These are phyloP conservation scores for Coemansia sp. DNA, from an alignment of 371 early-diverging fungal genomes.

Conservation along the genomic window DNA sequence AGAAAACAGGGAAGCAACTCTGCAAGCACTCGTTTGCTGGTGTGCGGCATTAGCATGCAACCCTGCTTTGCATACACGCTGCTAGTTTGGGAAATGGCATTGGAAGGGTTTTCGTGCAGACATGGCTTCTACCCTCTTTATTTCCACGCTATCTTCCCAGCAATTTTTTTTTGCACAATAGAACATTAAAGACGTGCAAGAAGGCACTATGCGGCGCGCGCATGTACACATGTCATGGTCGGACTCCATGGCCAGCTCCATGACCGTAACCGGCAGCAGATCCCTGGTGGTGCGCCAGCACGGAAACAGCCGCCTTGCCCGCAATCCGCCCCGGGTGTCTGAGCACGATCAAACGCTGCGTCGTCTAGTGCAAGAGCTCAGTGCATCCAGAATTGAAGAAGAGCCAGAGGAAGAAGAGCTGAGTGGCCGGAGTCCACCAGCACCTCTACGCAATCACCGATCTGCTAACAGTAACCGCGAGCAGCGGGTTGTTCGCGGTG, in stretches of 20 bases:
- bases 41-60: too few relatives aligned
- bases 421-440: not conserved
- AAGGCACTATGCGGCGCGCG: constrained; percentile 31
- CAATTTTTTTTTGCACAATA: not conserved
- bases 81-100: too few relatives aligned
- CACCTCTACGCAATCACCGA: not conserved
- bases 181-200: not conserved
- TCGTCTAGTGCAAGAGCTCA: constrained; percentile 31
- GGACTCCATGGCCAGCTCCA: constrained; percentile 46
- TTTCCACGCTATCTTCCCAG: too few relatives aligned
- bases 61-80: too few relatives aligned
- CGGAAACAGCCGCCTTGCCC: constrained; percentile 10
- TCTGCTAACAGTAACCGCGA: not conserved
- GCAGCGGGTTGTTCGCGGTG: not conserved
- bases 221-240: constrained; percentile 36
- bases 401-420: constrained; percentile 10
- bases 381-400: constrained; percentile 28
- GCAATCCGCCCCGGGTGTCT: not conserved
- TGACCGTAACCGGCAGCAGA: constrained; percentile 31
- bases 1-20: too few relatives aligned
- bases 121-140: too few relatives aligned
- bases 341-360: constrained; percentile 11
- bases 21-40: too few relatives aligned
- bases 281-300: constrained; percentile 1
- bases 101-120: too few relatives aligned